Evolutionary conservation across 371 early-diverging fungal genomes (phyloP), one percentile per base, ranked within the genome.

Genomic region (Mortierella polycephala): DNA sequence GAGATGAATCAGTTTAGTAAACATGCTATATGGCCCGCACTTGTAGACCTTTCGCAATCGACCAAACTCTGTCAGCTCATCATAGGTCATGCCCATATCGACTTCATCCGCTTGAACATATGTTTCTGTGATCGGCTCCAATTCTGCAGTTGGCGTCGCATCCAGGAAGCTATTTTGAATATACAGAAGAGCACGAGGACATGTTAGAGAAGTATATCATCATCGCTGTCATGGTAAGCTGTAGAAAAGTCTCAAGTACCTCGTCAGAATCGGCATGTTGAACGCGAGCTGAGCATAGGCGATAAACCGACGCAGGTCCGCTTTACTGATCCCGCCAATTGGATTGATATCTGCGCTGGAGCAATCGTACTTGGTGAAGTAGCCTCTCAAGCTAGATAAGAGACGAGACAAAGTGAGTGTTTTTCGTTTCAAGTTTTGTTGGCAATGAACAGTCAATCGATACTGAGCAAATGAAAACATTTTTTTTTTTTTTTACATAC

Each of bases 51-150:
- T 97, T 16, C 99, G 92, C 60, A 98, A 84, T 16, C 93, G 87
- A 37, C 98, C 99, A 86, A 93, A 98, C 18, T 87, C 86, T 2
- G 96, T 94, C 1, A 99, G 85, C 64, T 98, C 98, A 16, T 90
- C 90, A 81, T 98, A 99, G 9, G 96, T 91, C 97, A 99, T 96
- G 8, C 97, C 97, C 99, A 99, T 98, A 68, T 98, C 99, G 13
- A 83, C 90, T 81, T 97, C 98, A 80, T 98, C 97, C 0, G 91
- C 88, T 71, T 98, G 98, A 11, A 88, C 88, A 72, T 94, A 92
- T 39, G 79, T 81, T 39, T 85, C 87, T 5, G 95, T 92, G 51
- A 92, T 89, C 0, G 99, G 99, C 60, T 96, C 97, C 45, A 98
- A 83, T 71, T 99, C 99, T 5, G 99, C 99, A 1, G 96, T 95